Evolutionary conservation across 208 protist genomes (phyloP).

Genomic region (Leptomonas seymouri): DNA sequence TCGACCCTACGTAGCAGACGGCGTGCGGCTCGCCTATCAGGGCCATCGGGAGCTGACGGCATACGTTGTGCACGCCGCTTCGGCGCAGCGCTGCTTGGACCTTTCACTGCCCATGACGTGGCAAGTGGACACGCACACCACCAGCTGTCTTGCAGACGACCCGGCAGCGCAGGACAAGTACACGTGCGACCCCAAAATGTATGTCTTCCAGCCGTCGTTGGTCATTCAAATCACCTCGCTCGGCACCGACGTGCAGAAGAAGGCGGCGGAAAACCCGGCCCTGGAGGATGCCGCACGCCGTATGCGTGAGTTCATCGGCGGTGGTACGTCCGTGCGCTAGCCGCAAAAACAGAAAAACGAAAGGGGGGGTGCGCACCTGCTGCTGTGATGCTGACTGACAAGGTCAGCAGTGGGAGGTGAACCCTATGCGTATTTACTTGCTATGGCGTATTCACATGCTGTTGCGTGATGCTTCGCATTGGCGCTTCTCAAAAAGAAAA

Average conservation of each 20-base stretch:
- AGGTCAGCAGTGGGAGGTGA: too few species aligned
- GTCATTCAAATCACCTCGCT: conserved; percentile 87
- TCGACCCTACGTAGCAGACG: conserved; percentile 80
- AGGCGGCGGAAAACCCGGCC: conserved; percentile 58
- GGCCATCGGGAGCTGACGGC: conserved; percentile 92
- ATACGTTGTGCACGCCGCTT: conserved; percentile 77
- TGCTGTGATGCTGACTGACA: too few species aligned
- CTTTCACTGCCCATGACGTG: conserved; percentile 88
- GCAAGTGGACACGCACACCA: conserved; percentile 93
- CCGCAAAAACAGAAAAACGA: neutral
- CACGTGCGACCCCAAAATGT: conserved; percentile 86
- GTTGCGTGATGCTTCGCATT: too few species aligned
- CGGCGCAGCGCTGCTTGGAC: conserved; percentile 78
- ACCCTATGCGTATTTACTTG: too few species aligned
- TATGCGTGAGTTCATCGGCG: conserved; percentile 89
- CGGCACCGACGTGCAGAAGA: conserved; percentile 92
- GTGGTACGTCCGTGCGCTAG: conserved; percentile 78
- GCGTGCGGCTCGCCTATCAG: conserved; percentile 80
- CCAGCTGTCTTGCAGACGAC: conserved; percentile 64
- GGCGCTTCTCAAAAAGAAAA: too few species aligned
- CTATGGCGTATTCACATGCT: too few species aligned
- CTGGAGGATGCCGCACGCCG: conserved; percentile 87
- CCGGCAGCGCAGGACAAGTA: conserved; percentile 70
- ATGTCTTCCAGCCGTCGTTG: conserved; percentile 89
- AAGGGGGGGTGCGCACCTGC: too few species aligned